phyloP scores from a whole-genome alignment of 1,284 basidiomycete species.

The Stygiomarasmius scandens region DNA sequence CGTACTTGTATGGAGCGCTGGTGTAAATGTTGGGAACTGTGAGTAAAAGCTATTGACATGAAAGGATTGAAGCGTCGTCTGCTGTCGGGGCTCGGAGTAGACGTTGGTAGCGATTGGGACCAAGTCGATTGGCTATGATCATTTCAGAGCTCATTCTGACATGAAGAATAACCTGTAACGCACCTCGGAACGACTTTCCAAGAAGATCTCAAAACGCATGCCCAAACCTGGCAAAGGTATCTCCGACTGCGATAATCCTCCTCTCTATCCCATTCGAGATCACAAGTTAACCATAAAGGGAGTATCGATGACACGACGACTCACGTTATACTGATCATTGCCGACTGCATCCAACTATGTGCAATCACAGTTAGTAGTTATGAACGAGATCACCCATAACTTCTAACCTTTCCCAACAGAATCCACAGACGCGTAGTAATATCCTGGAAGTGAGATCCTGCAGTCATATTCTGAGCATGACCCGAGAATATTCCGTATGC shows the following conservation, averaged over 20 bases:
- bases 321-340: slow-evolving; percentile 89
- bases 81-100: slow-evolving; percentile 92
- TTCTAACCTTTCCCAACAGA: slow-evolving; percentile 72
- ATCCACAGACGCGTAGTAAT: slow-evolving; percentile 94
- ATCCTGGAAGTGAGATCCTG: slow-evolving; percentile 92
- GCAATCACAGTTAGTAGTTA: slow-evolving; percentile 33
- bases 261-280: slow-evolving; percentile 96
- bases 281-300: slow-evolving; percentile 41
- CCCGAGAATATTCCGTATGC: slow-evolving; percentile 82
- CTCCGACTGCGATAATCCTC: slow-evolving; percentile 82
- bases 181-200: slow-evolving; percentile 95
- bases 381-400: no score
- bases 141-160: slow-evolving; percentile 1
- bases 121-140: slow-evolving; percentile 79
- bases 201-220: slow-evolving; percentile 85
- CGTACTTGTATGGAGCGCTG: slow-evolving; percentile 89
- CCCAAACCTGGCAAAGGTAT: slow-evolving; percentile 64
- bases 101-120: slow-evolving; percentile 89
- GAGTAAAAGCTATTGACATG: slow-evolving; percentile 40
- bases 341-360: slow-evolving; percentile 90
- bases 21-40: slow-evolving; percentile 13
- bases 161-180: neutral
- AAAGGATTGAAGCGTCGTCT: slow-evolving; percentile 83
- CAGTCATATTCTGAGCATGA: slow-evolving; percentile 85
- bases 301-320: slow-evolving; percentile 28